Base-by-base conservation (phyloP, 2,329 filamentous ascomycete species). In the Pseudopithomyces chartarum region DNA sequence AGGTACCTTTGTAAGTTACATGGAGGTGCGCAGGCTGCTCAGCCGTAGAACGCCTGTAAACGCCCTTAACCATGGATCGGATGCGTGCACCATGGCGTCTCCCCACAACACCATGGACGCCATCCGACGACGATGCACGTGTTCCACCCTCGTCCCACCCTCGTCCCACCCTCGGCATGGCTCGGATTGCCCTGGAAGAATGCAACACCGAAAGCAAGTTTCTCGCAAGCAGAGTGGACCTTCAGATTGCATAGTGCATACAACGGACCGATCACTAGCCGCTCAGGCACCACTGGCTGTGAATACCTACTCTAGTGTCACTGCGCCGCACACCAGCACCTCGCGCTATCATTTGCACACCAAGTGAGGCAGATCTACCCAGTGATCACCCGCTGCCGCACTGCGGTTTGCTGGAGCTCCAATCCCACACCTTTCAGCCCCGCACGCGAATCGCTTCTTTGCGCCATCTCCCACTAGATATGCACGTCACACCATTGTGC, bases 401-500 rank as follows among this genome's bases (percentile, higher is more conserved):
- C 56, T 53, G 56, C 54, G 55, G 63, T 61, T 63, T 66, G 26
- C 20, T 44, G 57, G 58, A 58, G 43, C 55, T 43, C 17, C 53
- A 52, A 55, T 60, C 50, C 49, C 32, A 36, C 33, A 60, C 56
- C 52, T 29, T 19, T 6, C 43, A 54, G 29, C 42, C 39, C 33
- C 42, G 56, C 45, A 58, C 53, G 57, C 71, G 65, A 73, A 72
- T 69, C 44, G 61, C 45, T 59, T 54, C 38, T 69, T 68, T 68
- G 66, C 72, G 58, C 62, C 55, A 56, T 56, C 53, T 60, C 63
- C 61, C 66, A 66, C 70, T 73, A 73, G 64, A 60, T 65, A 67
- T 74, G 71, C 71, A 74, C 72, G 71, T 72, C 71, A 74, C 69
- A 69, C 63, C 62, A 66, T 55, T 55, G 56, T 29, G 58, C 64